Conservation (phyloP, 305 asterid species). For the Fraxinus greggii region DNA sequence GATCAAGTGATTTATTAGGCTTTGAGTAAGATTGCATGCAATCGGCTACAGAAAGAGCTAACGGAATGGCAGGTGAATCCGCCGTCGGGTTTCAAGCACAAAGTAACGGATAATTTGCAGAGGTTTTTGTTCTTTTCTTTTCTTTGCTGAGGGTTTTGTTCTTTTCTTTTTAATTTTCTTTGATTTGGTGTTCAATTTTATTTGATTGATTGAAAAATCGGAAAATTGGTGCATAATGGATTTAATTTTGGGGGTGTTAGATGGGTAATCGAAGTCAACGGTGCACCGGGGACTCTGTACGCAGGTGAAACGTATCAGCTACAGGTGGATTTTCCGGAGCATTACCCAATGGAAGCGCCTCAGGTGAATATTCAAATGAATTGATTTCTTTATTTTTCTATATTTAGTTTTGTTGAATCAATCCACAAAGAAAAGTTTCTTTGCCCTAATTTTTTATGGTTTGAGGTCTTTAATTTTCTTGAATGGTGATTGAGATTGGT, state of each 20-base stretch:
- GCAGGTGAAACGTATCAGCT: constrained; percentile 82
- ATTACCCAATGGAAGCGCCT: constrained; percentile 99
- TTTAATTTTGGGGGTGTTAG: constrained; percentile 35
- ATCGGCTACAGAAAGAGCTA: constrained; percentile 89
- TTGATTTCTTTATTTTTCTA: not conserved
- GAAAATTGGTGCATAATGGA: not conserved
- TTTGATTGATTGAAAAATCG: not conserved
- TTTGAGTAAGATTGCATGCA: constrained; percentile 94
- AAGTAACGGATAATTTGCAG: constrained; percentile 84
- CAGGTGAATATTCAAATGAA: constrained; percentile 49
- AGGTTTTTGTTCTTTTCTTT: constrained; percentile 40
- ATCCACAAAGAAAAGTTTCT: not conserved
- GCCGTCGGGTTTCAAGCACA: constrained; percentile 85
- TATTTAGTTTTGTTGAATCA: not conserved
- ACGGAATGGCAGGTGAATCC: constrained; percentile 95
- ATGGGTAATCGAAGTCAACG: constrained; percentile 90
- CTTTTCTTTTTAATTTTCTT: not conserved
- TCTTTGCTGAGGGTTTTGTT: not conserved
- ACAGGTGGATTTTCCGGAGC: constrained; percentile 98
- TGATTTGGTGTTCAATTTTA: not conserved
- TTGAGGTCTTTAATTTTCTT: not conserved
- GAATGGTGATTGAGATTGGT: not conserved
- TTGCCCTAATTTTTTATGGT: constrained; percentile 7
- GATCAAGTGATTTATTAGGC: constrained; percentile 40
- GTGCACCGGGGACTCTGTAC: constrained; percentile 86